Base-by-base conservation (phyloP, 441 rosid species). In the Theobroma grandiflorum region DNA sequence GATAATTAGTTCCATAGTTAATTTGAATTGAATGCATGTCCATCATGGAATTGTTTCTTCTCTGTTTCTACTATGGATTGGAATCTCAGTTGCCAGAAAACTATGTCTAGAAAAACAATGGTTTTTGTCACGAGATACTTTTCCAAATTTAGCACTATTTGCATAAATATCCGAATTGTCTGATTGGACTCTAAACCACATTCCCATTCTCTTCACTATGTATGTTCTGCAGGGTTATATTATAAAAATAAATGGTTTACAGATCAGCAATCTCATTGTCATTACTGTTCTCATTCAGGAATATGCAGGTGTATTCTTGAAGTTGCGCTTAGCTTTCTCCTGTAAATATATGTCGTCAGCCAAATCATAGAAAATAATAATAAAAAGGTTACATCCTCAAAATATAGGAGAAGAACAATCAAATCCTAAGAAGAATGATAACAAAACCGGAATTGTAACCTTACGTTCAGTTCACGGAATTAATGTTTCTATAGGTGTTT, bases 141-240 rank as follows among this genome's bases (percentile, higher is more conserved):
- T 83, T 85, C 90, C 86, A 87, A 87, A 85, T 76, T 76, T 78
- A 68, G 81, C 82, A 76, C 85, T 85, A 58, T 85, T 83, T 85
- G 77, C 31, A 75, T 75, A 75, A 77, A 80, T 72, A 68, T 80
- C 62, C 65, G 58, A 78, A 76, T 82, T 80, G 77, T 80, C 73
- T 82, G 88, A 84, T 85, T 82, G 69, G 82, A 82, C 83, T 77
- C 38, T 75, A 52, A 79, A 73, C 76, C 84, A 82, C 67, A 8
- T 22, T 5, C 59, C 59, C 62, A 50, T 74, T 31, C 57, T 40
- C 58, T 38, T 57, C 53, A 57, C 8, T 68, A 8, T 37, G 53
- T 65, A 22, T 43, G 52, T 66, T 53, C 63, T 72, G 43, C 53
- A n/a, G 10, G 37, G 3, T 4, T 22, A 40, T 33, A 22, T 35